These are phyloP conservation scores for Neurospora sp. DNA, from an alignment of 495 filamentous ascomycete genomes.

Conservation along the genomic window DNA sequence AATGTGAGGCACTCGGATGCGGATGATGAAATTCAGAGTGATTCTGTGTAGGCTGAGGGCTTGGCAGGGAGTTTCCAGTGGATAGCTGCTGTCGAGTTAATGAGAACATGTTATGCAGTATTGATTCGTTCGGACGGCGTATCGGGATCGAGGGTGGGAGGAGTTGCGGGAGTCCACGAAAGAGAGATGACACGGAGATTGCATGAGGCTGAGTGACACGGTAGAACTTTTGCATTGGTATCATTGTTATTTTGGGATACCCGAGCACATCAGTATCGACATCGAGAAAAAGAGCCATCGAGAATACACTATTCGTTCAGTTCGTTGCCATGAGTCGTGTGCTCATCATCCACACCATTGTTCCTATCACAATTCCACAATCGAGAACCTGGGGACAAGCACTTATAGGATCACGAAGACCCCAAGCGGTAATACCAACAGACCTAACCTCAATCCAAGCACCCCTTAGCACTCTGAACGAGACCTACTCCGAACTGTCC, in stretches of 20 bases:
- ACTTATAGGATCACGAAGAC: background rate
- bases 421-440: background rate
- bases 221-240: background rate
- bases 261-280: background rate
- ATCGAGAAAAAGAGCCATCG: background rate
- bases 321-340: background rate
- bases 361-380: background rate
- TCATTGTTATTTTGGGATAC: background rate
- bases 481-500: background rate
- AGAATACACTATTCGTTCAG: background rate
- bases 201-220: background rate
- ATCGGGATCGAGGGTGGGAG: background rate
- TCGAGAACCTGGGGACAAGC: background rate
- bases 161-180: background rate
- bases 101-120: background rate
- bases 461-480: background rate
- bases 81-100: background rate
- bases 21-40: background rate
- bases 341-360: background rate
- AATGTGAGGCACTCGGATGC: background rate
- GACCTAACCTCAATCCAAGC: background rate
- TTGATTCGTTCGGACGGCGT: background rate
- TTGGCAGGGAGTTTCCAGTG: background rate
- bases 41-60: background rate
- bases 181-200: background rate